A percentile compares a stretch with the other conserved stretches of the same genome.
phyloP scores from a whole-genome alignment of 495 filamentous ascomycete genomes.

The Penicillium malachiteum region DNA sequence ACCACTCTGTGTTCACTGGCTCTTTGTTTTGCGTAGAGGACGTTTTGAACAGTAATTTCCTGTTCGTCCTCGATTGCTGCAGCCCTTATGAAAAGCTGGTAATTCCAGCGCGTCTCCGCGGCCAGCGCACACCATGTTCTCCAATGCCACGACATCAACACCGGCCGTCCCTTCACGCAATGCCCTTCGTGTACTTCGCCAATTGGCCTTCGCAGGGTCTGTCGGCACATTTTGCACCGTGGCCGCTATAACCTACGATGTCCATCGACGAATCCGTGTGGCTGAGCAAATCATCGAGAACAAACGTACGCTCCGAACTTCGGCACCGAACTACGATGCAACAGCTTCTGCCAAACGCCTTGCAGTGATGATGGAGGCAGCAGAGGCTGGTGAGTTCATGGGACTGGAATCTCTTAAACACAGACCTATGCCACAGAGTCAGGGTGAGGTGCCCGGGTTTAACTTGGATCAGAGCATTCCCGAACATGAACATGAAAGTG shows the following conservation, averaged over 20 bases:
- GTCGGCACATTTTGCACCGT: constrained; percentile 42
- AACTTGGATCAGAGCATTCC: background rate
- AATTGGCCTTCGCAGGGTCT: constrained; percentile 43
- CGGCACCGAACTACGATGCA: constrained; percentile 46
- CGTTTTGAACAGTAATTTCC: background rate
- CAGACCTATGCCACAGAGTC: background rate
- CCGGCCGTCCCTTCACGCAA: constrained; percentile 45
- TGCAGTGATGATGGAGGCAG: constrained; percentile 42
- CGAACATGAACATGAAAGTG: background rate
- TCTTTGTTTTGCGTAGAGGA: background rate
- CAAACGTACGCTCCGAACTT: constrained; percentile 44
- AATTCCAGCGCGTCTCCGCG: constrained; percentile 27
- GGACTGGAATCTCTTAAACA: constrained; percentile 38
- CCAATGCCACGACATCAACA: constrained; percentile 29
- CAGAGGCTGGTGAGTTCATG: constrained; percentile 43
- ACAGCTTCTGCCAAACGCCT: constrained; percentile 40
- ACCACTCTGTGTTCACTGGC: background rate
- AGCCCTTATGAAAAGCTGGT: constrained; percentile 24
- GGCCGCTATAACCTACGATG: constrained; percentile 44
- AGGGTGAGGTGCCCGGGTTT: background rate
- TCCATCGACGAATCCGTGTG: constrained; percentile 39
- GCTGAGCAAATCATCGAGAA: constrained; percentile 47
- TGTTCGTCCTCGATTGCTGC: background rate
- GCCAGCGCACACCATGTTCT: constrained; percentile 34
- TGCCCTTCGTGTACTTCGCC: constrained; percentile 45